Percentiles rank a stretch among this genome's conserved stretches.
These are phyloP conservation scores for Colletotrichum cuscutae DNA, from an alignment of 2,329 filamentous ascomycete genomes.

Conservation along the genomic window DNA sequence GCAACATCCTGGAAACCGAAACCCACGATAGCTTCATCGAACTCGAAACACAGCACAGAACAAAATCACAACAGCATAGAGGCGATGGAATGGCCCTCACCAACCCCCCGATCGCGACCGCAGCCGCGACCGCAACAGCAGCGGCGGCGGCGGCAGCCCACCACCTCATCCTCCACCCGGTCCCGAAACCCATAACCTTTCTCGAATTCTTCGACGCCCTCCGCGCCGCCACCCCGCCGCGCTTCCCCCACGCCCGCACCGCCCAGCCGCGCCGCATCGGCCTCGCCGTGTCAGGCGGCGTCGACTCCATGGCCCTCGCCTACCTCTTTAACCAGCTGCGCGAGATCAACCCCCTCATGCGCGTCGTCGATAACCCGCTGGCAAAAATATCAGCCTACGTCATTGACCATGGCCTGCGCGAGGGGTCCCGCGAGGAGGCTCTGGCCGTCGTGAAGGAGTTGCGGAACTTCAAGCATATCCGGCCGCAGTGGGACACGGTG, in stretches of 20 bases:
- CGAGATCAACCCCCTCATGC: conserved; percentile 44
- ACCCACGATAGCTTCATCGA: background rate
- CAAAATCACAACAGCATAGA: background rate
- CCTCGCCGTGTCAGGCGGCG: conserved; percentile 89
- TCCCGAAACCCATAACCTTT: conserved; percentile 49
- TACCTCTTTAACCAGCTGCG: conserved; percentile 70
- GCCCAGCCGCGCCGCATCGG: conserved; percentile 56
- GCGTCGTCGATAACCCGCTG: conserved; percentile 58
- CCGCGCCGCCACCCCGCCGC: conserved; percentile 58
- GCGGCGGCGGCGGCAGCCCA: conserved; percentile 36
- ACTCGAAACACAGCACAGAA: background rate
- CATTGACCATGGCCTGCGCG: conserved; percentile 68
- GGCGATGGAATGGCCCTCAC: conserved; percentile 31
- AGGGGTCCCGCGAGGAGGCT: conserved; percentile 64
- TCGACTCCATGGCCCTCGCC: conserved; percentile 97
- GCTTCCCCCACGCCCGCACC: conserved; percentile 55
- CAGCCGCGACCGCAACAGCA: background rate
- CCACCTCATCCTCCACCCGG: conserved; percentile 48
- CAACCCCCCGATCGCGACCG: conserved; percentile 11
- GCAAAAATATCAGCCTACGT: conserved; percentile 56
- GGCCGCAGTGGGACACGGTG: conserved; percentile 44
- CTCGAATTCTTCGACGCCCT: conserved; percentile 58
- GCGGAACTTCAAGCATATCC: conserved; percentile 46
- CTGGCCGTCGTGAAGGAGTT: conserved; percentile 53
- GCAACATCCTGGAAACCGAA: background rate